These are phyloP conservation scores for Trametes elegans DNA, from an alignment of 768 basidiomycete species.

Conservation along the genomic window DNA sequence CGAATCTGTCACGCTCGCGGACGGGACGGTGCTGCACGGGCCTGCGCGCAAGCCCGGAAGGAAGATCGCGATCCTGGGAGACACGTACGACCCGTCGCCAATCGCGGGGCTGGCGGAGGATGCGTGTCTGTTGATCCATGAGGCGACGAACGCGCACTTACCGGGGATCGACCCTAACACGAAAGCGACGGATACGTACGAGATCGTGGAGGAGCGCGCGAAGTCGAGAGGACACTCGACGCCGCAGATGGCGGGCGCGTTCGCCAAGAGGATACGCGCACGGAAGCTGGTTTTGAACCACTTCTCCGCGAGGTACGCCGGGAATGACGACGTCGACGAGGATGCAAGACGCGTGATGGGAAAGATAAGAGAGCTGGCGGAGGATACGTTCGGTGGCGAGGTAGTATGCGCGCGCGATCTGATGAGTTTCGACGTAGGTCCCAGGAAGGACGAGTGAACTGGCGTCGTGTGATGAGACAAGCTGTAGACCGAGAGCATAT, in stretches of 20 bases:
- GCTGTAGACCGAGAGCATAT: slow-evolving; percentile 4
- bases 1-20: slow-evolving; percentile 57
- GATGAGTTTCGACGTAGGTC: slow-evolving; percentile 62
- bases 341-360: slow-evolving; percentile 57
- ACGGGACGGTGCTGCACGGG: slow-evolving; percentile 71
- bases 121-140: slow-evolving; percentile 78
- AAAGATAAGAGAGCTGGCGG: slow-evolving; percentile 58
- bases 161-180: slow-evolving; percentile 59
- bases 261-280: slow-evolving; percentile 67
- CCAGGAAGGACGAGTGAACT: slow-evolving; percentile 23
- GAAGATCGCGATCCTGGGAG: slow-evolving; percentile 80
- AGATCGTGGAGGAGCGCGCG: slow-evolving; percentile 58
- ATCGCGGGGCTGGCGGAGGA: slow-evolving; percentile 58
- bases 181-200: slow-evolving; percentile 57
- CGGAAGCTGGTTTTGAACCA: slow-evolving; percentile 74
- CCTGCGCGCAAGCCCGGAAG: slow-evolving; percentile 65
- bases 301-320: slow-evolving; percentile 79
- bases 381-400: slow-evolving; percentile 47
- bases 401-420: slow-evolving; percentile 74
- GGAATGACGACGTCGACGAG: slow-evolving; percentile 52
- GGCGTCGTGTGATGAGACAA: slow-evolving; percentile 20
- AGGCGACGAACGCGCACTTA: slow-evolving; percentile 87
- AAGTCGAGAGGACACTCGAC: slow-evolving; percentile 87
- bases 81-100: slow-evolving; percentile 77
- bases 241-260: slow-evolving; percentile 84